Evolutionary conservation across 805 yeast species (phyloP).

Genomic region (Clavispora fructus): DNA sequence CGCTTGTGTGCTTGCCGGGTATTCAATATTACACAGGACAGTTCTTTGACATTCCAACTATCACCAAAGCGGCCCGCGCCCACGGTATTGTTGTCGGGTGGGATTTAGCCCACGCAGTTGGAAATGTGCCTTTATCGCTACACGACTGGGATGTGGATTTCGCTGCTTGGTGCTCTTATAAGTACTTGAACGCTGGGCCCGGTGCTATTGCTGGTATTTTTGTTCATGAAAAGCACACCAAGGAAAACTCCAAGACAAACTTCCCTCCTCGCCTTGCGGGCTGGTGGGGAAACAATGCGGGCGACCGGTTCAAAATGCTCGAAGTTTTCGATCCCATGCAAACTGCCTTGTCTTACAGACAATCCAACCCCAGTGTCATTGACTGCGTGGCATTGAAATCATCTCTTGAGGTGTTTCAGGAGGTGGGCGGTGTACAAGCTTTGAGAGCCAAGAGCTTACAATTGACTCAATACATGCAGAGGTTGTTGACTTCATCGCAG

Average conservation of each 20-base stretch:
- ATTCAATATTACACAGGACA: conserved; percentile 93
- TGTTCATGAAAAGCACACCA: conserved; percentile 53
- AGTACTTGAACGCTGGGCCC: conserved; percentile 88
- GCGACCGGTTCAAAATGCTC: conserved; percentile 71
- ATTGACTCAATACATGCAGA: conserved; percentile 55
- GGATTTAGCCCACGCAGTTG: conserved; percentile 95
- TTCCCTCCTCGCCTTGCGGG: conserved; percentile 77
- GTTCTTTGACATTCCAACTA: conserved; percentile 64
- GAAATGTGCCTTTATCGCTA: conserved; percentile 69
- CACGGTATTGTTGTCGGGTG: conserved; percentile 67
- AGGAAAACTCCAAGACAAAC: conserved; percentile 20
- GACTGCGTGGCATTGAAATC: conserved; percentile 72
- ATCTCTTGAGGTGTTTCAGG: conserved; percentile 55
- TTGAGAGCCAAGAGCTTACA: conserved; percentile 52
- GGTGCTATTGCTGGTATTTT: conserved; percentile 89
- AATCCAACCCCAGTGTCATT: conserved; percentile 84
- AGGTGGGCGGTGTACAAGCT: conserved; percentile 58
- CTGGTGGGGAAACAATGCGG: conserved; percentile 91
- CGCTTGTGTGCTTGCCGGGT: conserved; percentile 78
- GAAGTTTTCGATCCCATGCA: conserved; percentile 72
- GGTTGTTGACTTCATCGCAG: conserved; percentile 39
- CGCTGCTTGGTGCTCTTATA: conserved; percentile 93
- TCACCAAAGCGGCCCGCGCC: conserved; percentile 58
- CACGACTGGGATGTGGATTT: conserved; percentile 92
- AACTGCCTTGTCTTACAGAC: conserved; percentile 86